A percentile compares a stretch with the other conserved stretches of the same genome.
Conservation (phyloP, 768 basidiomycete species). For the Trametes meyenii region DNA sequence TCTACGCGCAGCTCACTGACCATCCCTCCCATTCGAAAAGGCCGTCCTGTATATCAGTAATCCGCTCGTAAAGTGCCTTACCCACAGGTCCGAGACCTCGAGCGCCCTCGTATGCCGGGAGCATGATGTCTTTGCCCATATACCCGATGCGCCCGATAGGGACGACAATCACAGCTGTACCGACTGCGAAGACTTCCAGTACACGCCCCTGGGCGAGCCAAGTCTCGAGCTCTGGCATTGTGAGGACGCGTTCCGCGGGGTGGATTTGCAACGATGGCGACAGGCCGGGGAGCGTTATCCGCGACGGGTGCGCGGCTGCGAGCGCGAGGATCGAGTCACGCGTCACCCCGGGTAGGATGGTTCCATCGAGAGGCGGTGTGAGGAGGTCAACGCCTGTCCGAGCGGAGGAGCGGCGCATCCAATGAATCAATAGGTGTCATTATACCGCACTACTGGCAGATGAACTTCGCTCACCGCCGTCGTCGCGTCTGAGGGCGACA, state of each 20-base stretch:
- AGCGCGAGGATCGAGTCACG: conserved; percentile 82
- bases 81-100: conserved; percentile 57
- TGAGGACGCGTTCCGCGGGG: conserved; percentile 49
- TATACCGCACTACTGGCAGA: neutral
- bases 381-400: conserved; percentile 70
- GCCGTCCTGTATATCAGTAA: conserved; percentile 79
- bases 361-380: conserved; percentile 88
- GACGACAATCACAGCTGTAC: conserved; percentile 80
- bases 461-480: conserved; percentile 39
- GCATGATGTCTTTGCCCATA: conserved; percentile 58
- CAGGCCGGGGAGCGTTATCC: conserved; percentile 41
- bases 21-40: conserved; percentile 61
- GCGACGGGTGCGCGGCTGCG: conserved; percentile 55
- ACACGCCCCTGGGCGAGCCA: conserved; percentile 60
- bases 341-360: conserved; percentile 91
- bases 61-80: conserved; percentile 64
- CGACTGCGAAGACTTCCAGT: conserved; percentile 82
- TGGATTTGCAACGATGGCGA: conserved; percentile 46
- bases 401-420: neutral
- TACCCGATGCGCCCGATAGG: conserved; percentile 76
- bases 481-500: conserved; percentile 46
- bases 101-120: conserved; percentile 55
- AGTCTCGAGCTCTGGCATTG: conserved; percentile 46
- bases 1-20: conserved; percentile 48
- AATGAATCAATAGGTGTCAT: neutral